Evolutionary conservation across 163 green algal genomes (phyloP), one percentile per base, ranked within the genome.

Genomic region (Scenedesmus sp.): DNA sequence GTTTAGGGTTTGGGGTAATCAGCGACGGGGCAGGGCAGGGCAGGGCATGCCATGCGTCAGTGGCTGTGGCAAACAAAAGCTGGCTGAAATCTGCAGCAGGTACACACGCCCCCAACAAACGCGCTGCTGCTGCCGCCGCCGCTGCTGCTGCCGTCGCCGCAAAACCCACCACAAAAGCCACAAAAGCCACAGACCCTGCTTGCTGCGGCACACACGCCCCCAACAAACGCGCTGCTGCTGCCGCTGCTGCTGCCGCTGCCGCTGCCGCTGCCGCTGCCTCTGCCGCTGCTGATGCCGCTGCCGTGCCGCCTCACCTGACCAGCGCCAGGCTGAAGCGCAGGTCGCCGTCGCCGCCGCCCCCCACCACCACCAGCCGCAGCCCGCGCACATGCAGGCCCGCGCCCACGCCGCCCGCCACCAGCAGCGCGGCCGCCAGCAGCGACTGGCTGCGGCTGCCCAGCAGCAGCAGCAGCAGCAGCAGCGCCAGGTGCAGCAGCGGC

Each of bases 381-480:
- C 85, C 85, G 10, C 85, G 24, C 10, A 30, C 85, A 61, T 83
- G 84, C 59, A 82, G 26, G 20, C 61, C 43, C 16, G 40, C 85
- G 24, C 53, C 35, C 85, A 84, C 43, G 1, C 68, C 43, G 5
- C 37, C 61, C 18, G 83, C 0, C 84, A 81, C 20, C 59, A 89
- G 51, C 61, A 89, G 35, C 61, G 83, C 65, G 40, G 83, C 5
- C 51, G 44, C 82, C 51, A 78, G 53, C 82, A 88, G 51, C 42
- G 82, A 76, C 82, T 88, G 82, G 44, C 51, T 80, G 37, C 82
- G 65, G 35, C n/a, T 88, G 82, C 53, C 30, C 61, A 89, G 61
- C 65, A 89, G 84, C 61, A 89, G 61, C 65, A 89, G 84, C 84
- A 89, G 20, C 84, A 83, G 20, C 59, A 89, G 84, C 37, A 81